Evolutionary conservation across 768 basidiomycete genomes (phyloP), one percentile per base, ranked within the genome.

Genomic region (Pisolithus albus): DNA sequence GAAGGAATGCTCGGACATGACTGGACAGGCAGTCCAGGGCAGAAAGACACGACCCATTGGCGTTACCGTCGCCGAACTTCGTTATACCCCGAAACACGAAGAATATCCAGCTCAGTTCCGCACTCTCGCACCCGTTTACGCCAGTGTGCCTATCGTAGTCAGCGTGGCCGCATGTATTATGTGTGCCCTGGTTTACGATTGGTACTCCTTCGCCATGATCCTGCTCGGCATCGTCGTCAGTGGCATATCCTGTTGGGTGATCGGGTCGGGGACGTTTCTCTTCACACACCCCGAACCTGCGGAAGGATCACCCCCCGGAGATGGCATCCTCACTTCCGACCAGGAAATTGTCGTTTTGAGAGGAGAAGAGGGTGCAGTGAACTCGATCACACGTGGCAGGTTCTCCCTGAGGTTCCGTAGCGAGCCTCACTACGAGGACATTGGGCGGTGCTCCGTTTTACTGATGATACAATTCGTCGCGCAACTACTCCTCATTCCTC

Each of bases 401-500:
- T 43, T 43, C 42, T 43, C 42, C 13, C 23, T 43, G 19, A 23
- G 23, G 13, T 43, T 43, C 42, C 23, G 26, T 23, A 43, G 42
- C 11, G 19, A 43, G 6, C 42, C 42, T 26, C 42, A 24, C 26
- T 48, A 60, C 48, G 44, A 44, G 48, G 46, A 39, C 9, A 59
- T 66, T 15, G 62, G 61, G 11, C n/a, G 55, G n/a, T 61, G 59
- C 39, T 61, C 67, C 23, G 40, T 64, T 40, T 49, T 66, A 15
- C 61, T 66, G 26, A 61, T 62, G 11, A 30, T 52, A 19, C 66
- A 68, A 39, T 68, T 66, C 59, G 34, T 68, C 19, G 50, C 56
- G 15, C 66, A 68, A 24, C 51, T 68, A 1, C 54, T 68, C 23
- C 57, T 71, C 44, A 54, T 68, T 19, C 66, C 70, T 4, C 70